A percentile compares a stretch with the other conserved stretches of the same genome.
Conservation (phyloP, 148 eudicot genomes). For the Rhododendron griersonianum region DNA sequence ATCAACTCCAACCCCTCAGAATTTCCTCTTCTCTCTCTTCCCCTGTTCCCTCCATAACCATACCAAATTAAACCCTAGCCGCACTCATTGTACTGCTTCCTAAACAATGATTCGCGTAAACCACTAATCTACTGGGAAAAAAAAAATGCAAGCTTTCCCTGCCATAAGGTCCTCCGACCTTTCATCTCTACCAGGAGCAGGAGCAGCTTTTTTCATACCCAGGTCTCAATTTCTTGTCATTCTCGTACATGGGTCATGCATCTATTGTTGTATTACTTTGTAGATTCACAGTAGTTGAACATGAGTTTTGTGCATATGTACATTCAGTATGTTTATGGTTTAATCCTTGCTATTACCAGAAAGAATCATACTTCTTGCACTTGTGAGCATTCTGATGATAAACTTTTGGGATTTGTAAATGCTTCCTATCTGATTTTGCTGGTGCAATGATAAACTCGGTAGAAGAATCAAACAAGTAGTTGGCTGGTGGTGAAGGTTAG, state of each 20-base stretch:
- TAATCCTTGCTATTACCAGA: constrained; percentile 37
- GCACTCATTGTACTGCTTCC: background rate
- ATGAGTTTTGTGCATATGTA: background rate
- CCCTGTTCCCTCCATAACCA: background rate
- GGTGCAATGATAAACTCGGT: background rate
- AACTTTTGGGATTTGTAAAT: background rate
- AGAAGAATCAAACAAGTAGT: background rate
- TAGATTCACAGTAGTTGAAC: background rate
- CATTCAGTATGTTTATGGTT: background rate
- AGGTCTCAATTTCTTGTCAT: background rate
- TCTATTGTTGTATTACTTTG: background rate
- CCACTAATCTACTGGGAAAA: constrained; percentile 7
- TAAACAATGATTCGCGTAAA: background rate
- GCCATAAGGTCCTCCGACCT: background rate
- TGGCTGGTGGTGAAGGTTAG: background rate
- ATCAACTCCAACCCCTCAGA: background rate
- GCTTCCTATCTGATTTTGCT: background rate
- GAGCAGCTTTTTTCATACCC: background rate
- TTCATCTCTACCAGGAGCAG: background rate
- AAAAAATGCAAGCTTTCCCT: background rate
- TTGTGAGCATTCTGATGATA: background rate
- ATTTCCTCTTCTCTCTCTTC: constrained; percentile 34
- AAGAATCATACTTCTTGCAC: background rate
- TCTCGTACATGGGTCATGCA: background rate
- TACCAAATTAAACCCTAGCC: background rate